phyloP scores from a whole-genome alignment of 2,329 filamentous ascomycete genomes.

The Fusarium xylarioides region DNA sequence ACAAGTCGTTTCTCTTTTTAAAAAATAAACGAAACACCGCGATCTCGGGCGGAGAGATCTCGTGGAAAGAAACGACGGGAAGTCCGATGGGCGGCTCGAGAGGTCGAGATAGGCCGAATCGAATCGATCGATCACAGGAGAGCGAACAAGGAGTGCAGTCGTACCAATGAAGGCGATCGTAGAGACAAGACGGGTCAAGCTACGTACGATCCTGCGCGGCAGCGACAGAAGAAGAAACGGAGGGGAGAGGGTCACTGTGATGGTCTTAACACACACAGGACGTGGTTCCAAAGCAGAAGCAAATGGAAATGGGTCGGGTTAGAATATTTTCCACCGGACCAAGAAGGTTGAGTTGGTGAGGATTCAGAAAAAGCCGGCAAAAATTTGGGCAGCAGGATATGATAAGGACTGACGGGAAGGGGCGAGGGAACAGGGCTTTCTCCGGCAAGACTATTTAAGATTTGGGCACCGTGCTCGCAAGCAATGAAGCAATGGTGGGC shows the following conservation, averaged over 20 bases:
- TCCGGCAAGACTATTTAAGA: conserved; percentile 22
- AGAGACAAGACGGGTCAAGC: conserved; percentile 45
- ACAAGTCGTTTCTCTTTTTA: conserved; percentile 13
- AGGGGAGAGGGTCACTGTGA: conserved; percentile 44
- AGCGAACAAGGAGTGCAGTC: conserved; percentile 44
- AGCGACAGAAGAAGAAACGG: conserved; percentile 37
- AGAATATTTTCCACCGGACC: conserved; percentile 50
- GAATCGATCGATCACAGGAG: conserved; percentile 34
- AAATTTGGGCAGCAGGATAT: conserved; percentile 51
- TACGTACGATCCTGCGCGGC: conserved; percentile 49
- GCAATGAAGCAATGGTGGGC: not conserved
- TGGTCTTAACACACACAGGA: conserved; percentile 44
- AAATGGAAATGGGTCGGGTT: conserved; percentile 46
- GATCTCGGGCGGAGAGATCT: conserved; percentile 24
- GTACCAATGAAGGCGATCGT: conserved; percentile 39
- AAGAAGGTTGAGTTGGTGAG: conserved; percentile 49
- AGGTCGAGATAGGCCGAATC: conserved; percentile 40
- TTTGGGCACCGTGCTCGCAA: conserved; percentile 25
- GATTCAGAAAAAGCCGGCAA: conserved; percentile 49
- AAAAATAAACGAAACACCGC: conserved; percentile 20
- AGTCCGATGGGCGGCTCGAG: conserved; percentile 38
- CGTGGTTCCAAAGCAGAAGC: conserved; percentile 45
- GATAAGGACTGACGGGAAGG: conserved; percentile 45
- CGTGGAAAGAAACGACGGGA: conserved; percentile 38
- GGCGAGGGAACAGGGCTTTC: conserved; percentile 41